Evolutionary conservation across 805 yeast genomes (phyloP).

Genomic region (Lachancea mirantina): DNA sequence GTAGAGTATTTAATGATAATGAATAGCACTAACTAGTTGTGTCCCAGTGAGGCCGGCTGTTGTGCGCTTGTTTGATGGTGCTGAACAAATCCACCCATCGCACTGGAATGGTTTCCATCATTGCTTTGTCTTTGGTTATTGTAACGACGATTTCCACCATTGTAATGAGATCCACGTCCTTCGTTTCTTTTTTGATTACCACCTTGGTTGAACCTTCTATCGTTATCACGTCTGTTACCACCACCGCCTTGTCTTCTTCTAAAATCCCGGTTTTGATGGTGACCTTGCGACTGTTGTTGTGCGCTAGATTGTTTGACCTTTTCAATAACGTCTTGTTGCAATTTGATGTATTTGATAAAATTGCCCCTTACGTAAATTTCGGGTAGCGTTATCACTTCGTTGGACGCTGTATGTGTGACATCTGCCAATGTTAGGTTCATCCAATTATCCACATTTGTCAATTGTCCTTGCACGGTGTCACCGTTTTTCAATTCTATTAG

Average conservation of each 20-base stretch:
- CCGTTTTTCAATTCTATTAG: slow-evolving; percentile 89
- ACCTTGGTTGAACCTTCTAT: slow-evolving; percentile 29
- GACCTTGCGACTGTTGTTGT: slow-evolving; percentile 19
- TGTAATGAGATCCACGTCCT: slow-evolving; percentile 16
- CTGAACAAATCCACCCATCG: slow-evolving; percentile 29
- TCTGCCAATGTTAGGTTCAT: slow-evolving; percentile 85
- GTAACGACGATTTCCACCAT: slow-evolving; percentile 9
- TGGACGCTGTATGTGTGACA: slow-evolving; percentile 51
- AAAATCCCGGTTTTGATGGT: slow-evolving; percentile 28
- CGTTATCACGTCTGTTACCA: slow-evolving; percentile 22
- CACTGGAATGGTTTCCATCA: slow-evolving; percentile 9
- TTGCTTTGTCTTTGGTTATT: slow-evolving; percentile 6
- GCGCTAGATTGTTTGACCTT: slow-evolving; percentile 48
- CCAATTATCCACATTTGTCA: slow-evolving; percentile 86
- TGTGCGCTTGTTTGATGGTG: slow-evolving; percentile 18
- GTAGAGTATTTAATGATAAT: neutral
- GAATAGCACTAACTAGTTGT: slow-evolving; percentile 1
- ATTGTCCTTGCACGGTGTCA: slow-evolving; percentile 76
- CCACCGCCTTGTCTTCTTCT: slow-evolving; percentile 16
- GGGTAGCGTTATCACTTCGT: slow-evolving; percentile 53
- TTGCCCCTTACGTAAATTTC: slow-evolving; percentile 82
- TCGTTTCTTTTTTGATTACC: slow-evolving; percentile 24
- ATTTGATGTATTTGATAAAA: slow-evolving; percentile 69
- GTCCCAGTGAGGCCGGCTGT: slow-evolving; percentile 5
- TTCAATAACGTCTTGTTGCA: slow-evolving; percentile 71